Percentiles rank a stretch among this genome's conserved stretches.
These are phyloP conservation scores for Pleurotus pulmonarius DNA, from an alignment of 768 basidiomycete species.

Conservation along the genomic window DNA sequence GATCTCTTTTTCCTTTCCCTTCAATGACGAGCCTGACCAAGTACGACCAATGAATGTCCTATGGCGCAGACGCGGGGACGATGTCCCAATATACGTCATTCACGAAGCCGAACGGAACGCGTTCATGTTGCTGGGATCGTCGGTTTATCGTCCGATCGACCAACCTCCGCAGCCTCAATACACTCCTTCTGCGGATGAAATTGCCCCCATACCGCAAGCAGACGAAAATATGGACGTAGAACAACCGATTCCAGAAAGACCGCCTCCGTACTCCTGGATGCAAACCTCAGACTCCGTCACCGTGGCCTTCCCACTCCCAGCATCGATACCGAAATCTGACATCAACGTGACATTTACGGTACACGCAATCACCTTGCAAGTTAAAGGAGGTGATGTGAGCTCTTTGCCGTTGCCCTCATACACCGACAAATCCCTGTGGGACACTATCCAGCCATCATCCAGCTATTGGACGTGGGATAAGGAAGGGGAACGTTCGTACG, in stretches of 20 bases:
- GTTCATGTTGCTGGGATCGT: constrained; percentile 58
- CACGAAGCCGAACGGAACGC: constrained; percentile 42
- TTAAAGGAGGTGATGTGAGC: constrained; percentile 35
- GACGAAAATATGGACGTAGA: constrained; percentile 51
- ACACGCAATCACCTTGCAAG: constrained; percentile 61
- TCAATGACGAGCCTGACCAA: constrained; percentile 27
- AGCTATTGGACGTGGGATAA: constrained; percentile 94
- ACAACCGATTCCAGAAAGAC: constrained; percentile 37
- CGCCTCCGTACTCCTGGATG: constrained; percentile 89
- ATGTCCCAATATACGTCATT: constrained; percentile 59
- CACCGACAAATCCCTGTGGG: constrained; percentile 72
- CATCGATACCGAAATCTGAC: constrained; percentile 53
- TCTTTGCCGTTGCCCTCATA: constrained; percentile 51
- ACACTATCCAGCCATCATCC: constrained; percentile 66
- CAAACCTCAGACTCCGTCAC: constrained; percentile 84
- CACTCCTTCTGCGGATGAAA: constrained; percentile 62
- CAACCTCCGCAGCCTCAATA: constrained; percentile 31
- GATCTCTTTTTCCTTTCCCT: constrained; percentile 43
- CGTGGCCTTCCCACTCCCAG: constrained; percentile 79
- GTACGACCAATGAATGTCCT: constrained; percentile 43
- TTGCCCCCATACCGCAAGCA: constrained; percentile 63
- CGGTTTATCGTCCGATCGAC: constrained; percentile 43
- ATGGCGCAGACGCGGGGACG: constrained; percentile 70
- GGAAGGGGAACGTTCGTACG: constrained; percentile 62
- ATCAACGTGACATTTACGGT: constrained; percentile 69